Percentiles rank a stretch among this genome's conserved stretches.
Conservation (phyloP, 805 yeast genomes). For the Wickerhamomyces chaumierensis region DNA sequence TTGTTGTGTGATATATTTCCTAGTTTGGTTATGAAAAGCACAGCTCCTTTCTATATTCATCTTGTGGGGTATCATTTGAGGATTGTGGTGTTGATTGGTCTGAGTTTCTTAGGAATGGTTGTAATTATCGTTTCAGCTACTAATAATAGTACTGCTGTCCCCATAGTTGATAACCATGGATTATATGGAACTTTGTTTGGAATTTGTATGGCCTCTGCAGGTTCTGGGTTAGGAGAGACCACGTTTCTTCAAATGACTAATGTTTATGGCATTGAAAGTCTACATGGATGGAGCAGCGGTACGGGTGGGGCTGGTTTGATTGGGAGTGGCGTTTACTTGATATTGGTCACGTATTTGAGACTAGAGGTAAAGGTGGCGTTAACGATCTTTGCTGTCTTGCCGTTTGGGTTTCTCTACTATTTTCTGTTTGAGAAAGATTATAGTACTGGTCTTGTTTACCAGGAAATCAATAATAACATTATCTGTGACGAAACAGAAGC, state of each 20-base stretch:
- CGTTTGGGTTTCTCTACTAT: slow-evolving; percentile 36
- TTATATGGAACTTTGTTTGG: slow-evolving; percentile 65
- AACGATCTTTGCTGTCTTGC: slow-evolving; percentile 44
- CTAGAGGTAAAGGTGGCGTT: slow-evolving; percentile 44
- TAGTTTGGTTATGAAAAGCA: slow-evolving; percentile 55
- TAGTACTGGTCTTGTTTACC: neutral
- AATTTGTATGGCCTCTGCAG: slow-evolving; percentile 64
- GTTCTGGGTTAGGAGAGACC: slow-evolving; percentile 86
- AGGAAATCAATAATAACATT: too few relatives aligned
- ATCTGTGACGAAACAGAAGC: too few relatives aligned
- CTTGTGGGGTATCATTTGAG: slow-evolving; percentile 45
- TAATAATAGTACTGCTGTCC: too few relatives aligned
- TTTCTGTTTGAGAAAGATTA: slow-evolving; percentile 15
- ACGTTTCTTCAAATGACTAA: slow-evolving; percentile 85
- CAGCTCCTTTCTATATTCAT: slow-evolving; percentile 76
- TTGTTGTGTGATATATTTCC: slow-evolving; percentile 83
- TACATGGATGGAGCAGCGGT: slow-evolving; percentile 87
- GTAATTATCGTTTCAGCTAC: too few relatives aligned
- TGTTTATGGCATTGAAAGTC: slow-evolving; percentile 45
- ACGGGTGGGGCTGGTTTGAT: slow-evolving; percentile 92
- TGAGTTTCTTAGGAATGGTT: slow-evolving; percentile 70
- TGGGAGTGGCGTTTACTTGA: slow-evolving; percentile 65
- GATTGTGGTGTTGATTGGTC: slow-evolving; percentile 37
- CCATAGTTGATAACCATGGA: too few relatives aligned
- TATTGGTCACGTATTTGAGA: slow-evolving; percentile 59